Evolutionary conservation across 169 alveolate species (phyloP), one percentile per base, ranked within the genome.

Genomic region (Babesia ovata): DNA sequence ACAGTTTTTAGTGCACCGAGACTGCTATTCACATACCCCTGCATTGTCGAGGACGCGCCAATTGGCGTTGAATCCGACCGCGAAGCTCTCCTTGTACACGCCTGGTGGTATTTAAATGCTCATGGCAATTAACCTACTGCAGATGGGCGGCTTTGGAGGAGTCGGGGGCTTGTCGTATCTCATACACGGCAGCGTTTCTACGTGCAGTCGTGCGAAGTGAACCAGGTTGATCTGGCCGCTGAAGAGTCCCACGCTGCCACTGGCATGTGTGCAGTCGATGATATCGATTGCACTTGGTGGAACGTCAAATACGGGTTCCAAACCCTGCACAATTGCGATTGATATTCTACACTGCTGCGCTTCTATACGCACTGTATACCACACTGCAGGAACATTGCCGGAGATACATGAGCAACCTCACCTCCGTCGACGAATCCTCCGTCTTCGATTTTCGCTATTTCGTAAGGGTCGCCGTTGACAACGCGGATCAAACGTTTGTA

Each of bases 341-440:
- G 63, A 82, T 54, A 90, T 75, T 26, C 87, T 58, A 16, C 91
- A 79, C 46, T 81, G 93, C 29, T 81, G 46, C 44, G 92, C 81
- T 69, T 88, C 95, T 26, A 91, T 88, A 60, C 94, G 75, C 39
- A 91, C 87, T 33, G 85, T 91, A 70, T 90, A 91, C 96, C 95
- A 91, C 44, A 75, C 86, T 46, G 76, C 84, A n/a, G 39, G 39
- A 33, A 33, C 86, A 70, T 39, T 26, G 19, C 17, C 2, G 8
- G 17, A 2, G 1, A 4, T 54, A 10, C 61, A 49, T 12, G 36
- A 19, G 21, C 19, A 11, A 45, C 39, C 62, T 39, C 62, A 75
- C 85, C 86, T 33, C 76, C 85, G 33, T 81, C 85, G 14, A 81
- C 66, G 50, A 52, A 81, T 29, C 88, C 88, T 13, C 88, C 88